Evolutionary conservation across 1,284 basidiomycete genomes (phyloP), one percentile per base, ranked within the genome.

Genomic region (Porodaedalea pini): DNA sequence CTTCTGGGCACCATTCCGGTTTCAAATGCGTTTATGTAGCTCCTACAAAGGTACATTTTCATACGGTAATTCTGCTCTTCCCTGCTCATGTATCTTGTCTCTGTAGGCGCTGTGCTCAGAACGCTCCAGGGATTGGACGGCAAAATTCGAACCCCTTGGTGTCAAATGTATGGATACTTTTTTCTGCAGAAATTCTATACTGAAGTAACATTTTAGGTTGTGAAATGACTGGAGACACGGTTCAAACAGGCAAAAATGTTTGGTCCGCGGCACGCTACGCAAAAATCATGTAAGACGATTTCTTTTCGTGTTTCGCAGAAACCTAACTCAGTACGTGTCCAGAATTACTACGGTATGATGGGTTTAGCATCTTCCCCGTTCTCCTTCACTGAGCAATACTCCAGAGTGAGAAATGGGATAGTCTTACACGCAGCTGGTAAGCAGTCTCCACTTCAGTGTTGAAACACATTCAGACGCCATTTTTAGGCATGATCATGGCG

Each of bases 341-440:
- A 89, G 88, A 56, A 79, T 94, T 44, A 92, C 90, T 2, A 94
- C 91, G 45, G 88, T 89, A 65, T 2, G 45, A 6, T 31, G 25
- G 8, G 8, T 10, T 17, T 7, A 13, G n/a, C 13, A n/a, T 15
- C 25, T 25, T 3, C 31, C 7, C 10, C 21, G 45, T 3, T 23
- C 10, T 31, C 31, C 1, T 29, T 27, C 13, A 61, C 50, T 64
- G 51, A 61, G 52, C 2, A 60, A 39, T 23, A 44, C 41, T 50
- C 19, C 39, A 95, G 86, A 92, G 92, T 0, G 96, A 98, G 71
- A 98, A 98, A 71, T 94, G 92, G 89, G 94, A 97, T 64, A 90
- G 90, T 41, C 73, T 97, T 49, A 96, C 94, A 1, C 79, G 94
- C 29, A 86, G 86, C 66, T 90, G 89, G 88, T 85, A 62, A 54